Evolutionary conservation across 75 land plant genomes (phyloP), one percentile per base, ranked within the genome.

Genomic region (Ceratopteris richardii): DNA sequence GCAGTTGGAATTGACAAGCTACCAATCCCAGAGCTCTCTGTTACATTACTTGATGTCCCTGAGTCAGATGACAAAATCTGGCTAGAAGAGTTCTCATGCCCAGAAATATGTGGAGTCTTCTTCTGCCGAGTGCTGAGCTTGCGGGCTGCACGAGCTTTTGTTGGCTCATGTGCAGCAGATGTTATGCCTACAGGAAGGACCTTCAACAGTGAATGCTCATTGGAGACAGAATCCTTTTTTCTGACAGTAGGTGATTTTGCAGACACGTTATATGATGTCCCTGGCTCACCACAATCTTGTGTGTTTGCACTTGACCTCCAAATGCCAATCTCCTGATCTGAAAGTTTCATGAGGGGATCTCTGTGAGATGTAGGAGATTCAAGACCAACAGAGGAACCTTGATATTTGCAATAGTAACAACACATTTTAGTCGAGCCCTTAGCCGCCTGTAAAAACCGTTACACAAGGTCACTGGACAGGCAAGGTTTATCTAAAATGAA

Each of bases 201-300:
- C 37, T 33, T 33, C 9, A 9, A 33, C 3, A 9, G 37, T 3
- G 37, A 33, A 4, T 3, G 3, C 9, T 33, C 50, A 46, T 46
- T 21, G 13, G 4, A 46, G 22, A 2, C 50, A 4, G 12, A 46
- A 46, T 21, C 22, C 18, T 6, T 46, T 46, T 9, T 33, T 33
- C 17, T 46, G n/a, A n/a, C n/a, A 46, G 14, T 3, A 5, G 18
- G 22, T 46, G 18, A 18, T 17, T 46, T 5, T 3, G 5, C 22
- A n/a, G 50, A 46, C 13, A 3, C 50, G 17, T 46, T 17, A 46
- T 46, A 18, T 46, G 50, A 46, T 46, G 50, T 46, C 50, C 50
- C 50, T 2, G 50, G 18, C 50, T 21, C 50, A 46, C 17, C 50
- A 14, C 18, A 46, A 46, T 2, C 50, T 14, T 46, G 22, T 17